These are phyloP conservation scores for Musa itinerans DNA, from an alignment of 176 grass and related monocot genomes.

Conservation along the genomic window DNA sequence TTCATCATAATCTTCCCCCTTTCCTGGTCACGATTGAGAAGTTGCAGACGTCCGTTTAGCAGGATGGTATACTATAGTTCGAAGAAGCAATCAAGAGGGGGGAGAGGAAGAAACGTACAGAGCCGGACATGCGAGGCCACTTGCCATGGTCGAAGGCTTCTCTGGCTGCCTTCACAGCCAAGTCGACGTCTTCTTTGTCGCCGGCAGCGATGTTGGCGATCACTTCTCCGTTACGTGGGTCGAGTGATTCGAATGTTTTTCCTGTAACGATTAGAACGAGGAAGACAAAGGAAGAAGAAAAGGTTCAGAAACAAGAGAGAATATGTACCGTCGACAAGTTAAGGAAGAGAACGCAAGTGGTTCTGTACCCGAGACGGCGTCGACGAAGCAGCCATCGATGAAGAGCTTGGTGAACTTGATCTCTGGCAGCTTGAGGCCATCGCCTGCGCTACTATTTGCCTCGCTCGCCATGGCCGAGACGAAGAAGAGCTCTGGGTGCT, in stretches of 20 bases:
- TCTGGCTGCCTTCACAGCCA: slow-evolving; percentile 58
- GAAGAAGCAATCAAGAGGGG: not conserved
- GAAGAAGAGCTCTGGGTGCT: too few relatives aligned
- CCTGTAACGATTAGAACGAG: slow-evolving; percentile 19
- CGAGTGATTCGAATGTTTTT: slow-evolving; percentile 63
- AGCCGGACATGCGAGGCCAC: slow-evolving; percentile 73
- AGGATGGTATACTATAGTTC: not conserved
- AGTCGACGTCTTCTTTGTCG: slow-evolving; percentile 64
- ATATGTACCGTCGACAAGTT: too few relatives aligned
- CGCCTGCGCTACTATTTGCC: not conserved
- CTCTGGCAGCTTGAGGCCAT: slow-evolving; percentile 42
- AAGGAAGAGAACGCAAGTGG: not conserved
- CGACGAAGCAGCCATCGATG: slow-evolving; percentile 79
- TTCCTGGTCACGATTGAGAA: slow-evolving; percentile 26
- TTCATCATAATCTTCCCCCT: slow-evolving; percentile 52
- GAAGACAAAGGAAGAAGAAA: too few relatives aligned
- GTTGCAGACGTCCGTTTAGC: not conserved
- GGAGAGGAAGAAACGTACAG: not conserved
- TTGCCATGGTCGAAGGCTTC: slow-evolving; percentile 83
- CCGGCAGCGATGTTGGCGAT: slow-evolving; percentile 53
- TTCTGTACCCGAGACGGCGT: slow-evolving; percentile 54
- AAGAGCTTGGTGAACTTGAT: slow-evolving; percentile 92
- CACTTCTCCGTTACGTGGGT: slow-evolving; percentile 72
- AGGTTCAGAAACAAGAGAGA: too few relatives aligned
- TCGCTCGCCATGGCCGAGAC: too few relatives aligned